Evolutionary conservation across 129 eudicot genomes (phyloP), one percentile per base, ranked within the genome.

Genomic region (Pulicaria dysenterica): DNA sequence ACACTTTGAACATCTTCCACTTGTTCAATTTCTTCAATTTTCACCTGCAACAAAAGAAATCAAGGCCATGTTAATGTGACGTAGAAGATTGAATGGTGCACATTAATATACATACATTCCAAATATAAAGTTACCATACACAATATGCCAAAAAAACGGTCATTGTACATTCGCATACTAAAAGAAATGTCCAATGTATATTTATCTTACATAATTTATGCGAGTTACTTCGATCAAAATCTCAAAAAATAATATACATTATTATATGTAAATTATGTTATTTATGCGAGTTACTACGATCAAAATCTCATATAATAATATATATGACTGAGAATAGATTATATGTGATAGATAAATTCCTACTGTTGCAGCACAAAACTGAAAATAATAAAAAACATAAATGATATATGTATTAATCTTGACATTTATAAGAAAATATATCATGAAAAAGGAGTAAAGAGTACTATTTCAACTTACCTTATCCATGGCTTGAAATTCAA

Each of bases 401-500:
- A n/a, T n/a, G n/a, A n/a, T n/a, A n/a, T n/a, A n/a, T n/a, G n/a
- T n/a, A n/a, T n/a, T n/a, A n/a, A n/a, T n/a, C n/a, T n/a, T n/a
- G n/a, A n/a, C n/a, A n/a, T 24, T 0, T 24, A n/a, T 24, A 24
- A 24, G 31, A 24, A 24, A 24, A 24, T 24, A 24, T 0, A 24
- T 24, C 31, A 24, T 24, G 31, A 24, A 24, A 24, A 24, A 24
- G 31, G 31, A 24, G 31, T 24, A 2, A 24, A 24, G 31, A 24
- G 31, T 24, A 24, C 2, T 24, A 24, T 66, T 47, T 13, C n/a
- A 66, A 66, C 57, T 31, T 66, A 7, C 72, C 31, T 47, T 47
- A 7, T 67, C 31, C 47, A 67, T 34, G 7, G 72, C 44, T 34
- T 12, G 72, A 47, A 46, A 66, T 7, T 66, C 58, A 24, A 66